Evolutionary conservation across 2,329 filamentous ascomycete species (phyloP).

Genomic region (Colletotrichum eleusines): DNA sequence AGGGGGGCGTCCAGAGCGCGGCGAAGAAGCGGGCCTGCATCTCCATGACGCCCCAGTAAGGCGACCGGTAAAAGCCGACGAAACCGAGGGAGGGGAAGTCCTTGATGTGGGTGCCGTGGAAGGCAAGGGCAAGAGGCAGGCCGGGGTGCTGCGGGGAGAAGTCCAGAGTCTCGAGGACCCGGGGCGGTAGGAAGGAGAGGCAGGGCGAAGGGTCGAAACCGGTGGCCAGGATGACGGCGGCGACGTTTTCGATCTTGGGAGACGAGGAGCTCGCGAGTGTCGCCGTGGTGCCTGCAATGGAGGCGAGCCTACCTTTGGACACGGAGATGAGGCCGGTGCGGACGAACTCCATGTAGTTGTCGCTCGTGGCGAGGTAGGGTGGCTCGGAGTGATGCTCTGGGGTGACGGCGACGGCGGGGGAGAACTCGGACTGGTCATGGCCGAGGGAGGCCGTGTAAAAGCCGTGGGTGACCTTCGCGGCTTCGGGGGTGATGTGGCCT

Average conservation of each 20-base stretch:
- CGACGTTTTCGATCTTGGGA: slow-evolving; percentile 64
- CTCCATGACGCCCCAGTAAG: slow-evolving; percentile 89
- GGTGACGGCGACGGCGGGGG: slow-evolving; percentile 50
- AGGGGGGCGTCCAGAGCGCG: slow-evolving; percentile 64
- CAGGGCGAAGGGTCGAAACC: slow-evolving; percentile 77
- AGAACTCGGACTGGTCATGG: slow-evolving; percentile 66
- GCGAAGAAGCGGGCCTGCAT: slow-evolving; percentile 82
- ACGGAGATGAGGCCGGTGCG: slow-evolving; percentile 71
- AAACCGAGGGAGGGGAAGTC: slow-evolving; percentile 77
- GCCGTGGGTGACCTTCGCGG: slow-evolving; percentile 65
- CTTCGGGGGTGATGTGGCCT: slow-evolving; percentile 72
- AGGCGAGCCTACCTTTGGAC: slow-evolving; percentile 60
- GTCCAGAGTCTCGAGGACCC: slow-evolving; percentile 68
- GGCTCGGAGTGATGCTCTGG: slow-evolving; percentile 61
- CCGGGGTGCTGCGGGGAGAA: slow-evolving; percentile 66
- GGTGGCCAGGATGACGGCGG: slow-evolving; percentile 79
- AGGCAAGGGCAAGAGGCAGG: slow-evolving; percentile 75
- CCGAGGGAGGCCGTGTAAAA: slow-evolving; percentile 63
- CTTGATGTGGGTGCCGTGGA: slow-evolving; percentile 73
- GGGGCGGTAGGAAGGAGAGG: slow-evolving; percentile 71
- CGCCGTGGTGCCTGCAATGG: slow-evolving; percentile 52
- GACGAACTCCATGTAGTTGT: slow-evolving; percentile 80
- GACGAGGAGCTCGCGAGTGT: slow-evolving; percentile 49
- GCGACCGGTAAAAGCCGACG: slow-evolving; percentile 85
- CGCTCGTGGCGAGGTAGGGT: slow-evolving; percentile 76